phyloP scores from a whole-genome alignment of 2,329 filamentous ascomycete species.

The Colletotrichum camelliae region DNA sequence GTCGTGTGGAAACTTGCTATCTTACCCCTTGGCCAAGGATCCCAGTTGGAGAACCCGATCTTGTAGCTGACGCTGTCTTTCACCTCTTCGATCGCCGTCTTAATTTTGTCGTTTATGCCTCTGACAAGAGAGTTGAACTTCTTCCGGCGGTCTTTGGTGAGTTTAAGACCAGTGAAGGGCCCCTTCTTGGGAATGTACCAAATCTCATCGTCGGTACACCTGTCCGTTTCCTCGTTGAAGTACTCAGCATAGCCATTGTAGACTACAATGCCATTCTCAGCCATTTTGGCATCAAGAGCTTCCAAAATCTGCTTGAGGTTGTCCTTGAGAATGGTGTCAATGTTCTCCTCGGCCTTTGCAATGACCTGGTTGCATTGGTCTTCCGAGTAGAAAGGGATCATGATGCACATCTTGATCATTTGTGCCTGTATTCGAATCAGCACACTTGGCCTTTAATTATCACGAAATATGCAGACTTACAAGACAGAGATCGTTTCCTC shows the following conservation, averaged over 20 bases:
- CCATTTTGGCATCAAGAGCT: constrained; percentile 29
- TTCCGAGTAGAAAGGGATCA: constrained; percentile 23
- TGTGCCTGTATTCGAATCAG: background rate
- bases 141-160: constrained; percentile 31
- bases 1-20: background rate
- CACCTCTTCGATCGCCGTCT: constrained; percentile 30
- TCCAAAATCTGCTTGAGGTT: constrained; percentile 29
- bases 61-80: constrained; percentile 22
- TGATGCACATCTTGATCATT: constrained; percentile 25
- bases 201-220: constrained; percentile 20
- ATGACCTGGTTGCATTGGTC: constrained; percentile 25
- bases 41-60: constrained; percentile 34
- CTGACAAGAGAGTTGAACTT: constrained; percentile 32
- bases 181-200: constrained; percentile 2
- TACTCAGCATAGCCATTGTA: constrained; percentile 34
- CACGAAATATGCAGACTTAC: background rate
- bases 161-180: constrained; percentile 23
- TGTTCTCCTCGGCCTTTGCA: constrained; percentile 29
- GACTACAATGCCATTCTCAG: constrained; percentile 32
- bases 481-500: background rate
- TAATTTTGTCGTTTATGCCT: constrained; percentile 31
- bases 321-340: constrained; percentile 29
- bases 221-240: constrained; percentile 31
- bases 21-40: background rate
- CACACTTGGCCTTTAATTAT: background rate